phyloP scores from a whole-genome alignment of 108 stramenopile species.

The Cyclostephanos tholiformis region DNA sequence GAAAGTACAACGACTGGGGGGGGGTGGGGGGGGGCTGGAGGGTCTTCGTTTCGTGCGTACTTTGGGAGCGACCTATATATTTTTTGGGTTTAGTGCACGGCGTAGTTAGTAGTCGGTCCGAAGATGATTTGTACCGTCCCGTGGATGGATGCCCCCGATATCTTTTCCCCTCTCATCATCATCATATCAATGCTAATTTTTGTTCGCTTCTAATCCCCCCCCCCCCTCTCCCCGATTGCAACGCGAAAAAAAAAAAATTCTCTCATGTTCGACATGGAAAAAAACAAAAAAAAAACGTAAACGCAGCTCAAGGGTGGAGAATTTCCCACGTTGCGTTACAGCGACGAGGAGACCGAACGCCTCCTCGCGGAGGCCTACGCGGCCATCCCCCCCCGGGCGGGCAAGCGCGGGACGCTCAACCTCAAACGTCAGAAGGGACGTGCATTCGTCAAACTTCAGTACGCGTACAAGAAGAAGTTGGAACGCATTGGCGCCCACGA shows the following conservation, averaged over 20 bases:
- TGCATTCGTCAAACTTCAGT: slow-evolving; percentile 62
- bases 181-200: neutral
- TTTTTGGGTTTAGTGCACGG: neutral
- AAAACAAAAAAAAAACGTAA: neutral
- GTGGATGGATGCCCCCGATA: neutral
- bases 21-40: neutral
- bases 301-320: slow-evolving; percentile 58
- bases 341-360: slow-evolving; percentile 80
- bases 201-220: neutral
- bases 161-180: neutral
- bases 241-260: too few relatives aligned
- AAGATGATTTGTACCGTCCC: neutral
- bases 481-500: slow-evolving; percentile 57
- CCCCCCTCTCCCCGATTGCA: too few relatives aligned
- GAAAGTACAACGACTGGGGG: neutral
- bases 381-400: slow-evolving; percentile 65
- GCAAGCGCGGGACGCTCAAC: slow-evolving; percentile 78
- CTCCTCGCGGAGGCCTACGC: slow-evolving; percentile 78
- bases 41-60: neutral
- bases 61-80: neutral
- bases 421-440: slow-evolving; percentile 67
- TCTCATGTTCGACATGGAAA: too few relatives aligned
- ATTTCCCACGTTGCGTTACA: slow-evolving; percentile 77
- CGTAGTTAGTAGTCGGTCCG: neutral
- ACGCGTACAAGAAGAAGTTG: slow-evolving; percentile 62